These are phyloP conservation scores for Coffea canephora DNA, from an alignment of 257 asterid species.

Conservation along the genomic window DNA sequence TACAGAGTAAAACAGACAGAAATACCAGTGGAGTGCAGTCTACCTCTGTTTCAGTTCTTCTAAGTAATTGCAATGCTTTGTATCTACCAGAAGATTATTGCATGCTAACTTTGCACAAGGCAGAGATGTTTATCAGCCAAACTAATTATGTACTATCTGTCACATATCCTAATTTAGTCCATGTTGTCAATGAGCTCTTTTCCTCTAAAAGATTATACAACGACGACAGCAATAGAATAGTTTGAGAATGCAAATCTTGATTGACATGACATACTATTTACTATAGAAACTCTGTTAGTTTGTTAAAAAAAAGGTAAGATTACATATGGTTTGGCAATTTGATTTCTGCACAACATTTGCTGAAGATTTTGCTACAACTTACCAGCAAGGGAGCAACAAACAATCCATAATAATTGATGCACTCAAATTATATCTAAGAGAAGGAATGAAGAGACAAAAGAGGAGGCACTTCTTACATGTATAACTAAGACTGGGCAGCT, in stretches of 20 bases:
- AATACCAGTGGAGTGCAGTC: neutral
- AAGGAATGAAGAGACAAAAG: neutral
- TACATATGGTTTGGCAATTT: neutral
- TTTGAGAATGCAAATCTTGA: neutral
- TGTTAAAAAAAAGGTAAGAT: neutral
- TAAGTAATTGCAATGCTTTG: neutral
- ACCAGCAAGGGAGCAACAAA: neutral
- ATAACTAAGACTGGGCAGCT: conserved; percentile 90
- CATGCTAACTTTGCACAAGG: neutral
- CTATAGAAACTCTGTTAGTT: neutral
- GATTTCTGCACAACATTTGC: neutral
- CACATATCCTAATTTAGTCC: neutral
- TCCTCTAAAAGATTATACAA: neutral
- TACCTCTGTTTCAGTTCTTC: neutral
- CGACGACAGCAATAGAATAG: neutral
- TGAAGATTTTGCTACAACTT: neutral
- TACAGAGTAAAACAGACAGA: neutral
- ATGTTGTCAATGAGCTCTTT: neutral
- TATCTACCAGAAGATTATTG: neutral
- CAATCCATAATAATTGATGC: neutral
- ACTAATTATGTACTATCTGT: neutral
- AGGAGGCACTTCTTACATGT: conserved; percentile 62
- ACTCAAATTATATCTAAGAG: conserved; percentile 10
- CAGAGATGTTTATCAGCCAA: neutral
- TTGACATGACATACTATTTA: neutral